Conservation (phyloP, 441 rosid species). For the Adansonia gregorii region DNA sequence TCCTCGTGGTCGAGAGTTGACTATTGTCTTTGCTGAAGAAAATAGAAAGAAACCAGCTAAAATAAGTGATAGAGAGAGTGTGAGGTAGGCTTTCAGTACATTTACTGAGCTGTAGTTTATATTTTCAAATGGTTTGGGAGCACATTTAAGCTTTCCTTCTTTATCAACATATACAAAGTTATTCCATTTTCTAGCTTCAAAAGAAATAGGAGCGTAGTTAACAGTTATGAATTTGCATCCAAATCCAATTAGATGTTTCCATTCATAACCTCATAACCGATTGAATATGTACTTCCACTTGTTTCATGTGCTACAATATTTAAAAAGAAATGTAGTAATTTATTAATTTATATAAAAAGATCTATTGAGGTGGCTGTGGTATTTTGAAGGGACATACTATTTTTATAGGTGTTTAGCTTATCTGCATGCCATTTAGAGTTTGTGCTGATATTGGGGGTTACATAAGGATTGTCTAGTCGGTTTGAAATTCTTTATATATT, state of each 20-base stretch:
- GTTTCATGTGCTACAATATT: neutral
- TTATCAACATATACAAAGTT: neutral
- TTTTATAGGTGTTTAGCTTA: neutral
- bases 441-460: neutral
- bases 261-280: neutral
- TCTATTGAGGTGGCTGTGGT: neutral
- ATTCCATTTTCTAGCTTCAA: neutral
- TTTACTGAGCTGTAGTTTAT: neutral
- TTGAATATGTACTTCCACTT: neutral
- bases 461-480: neutral
- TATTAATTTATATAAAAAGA: neutral
- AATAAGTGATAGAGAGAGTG: conserved; percentile 69
- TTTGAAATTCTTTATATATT: neutral
- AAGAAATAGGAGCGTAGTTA: neutral
- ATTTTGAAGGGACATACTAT: neutral
- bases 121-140: neutral
- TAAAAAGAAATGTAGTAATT: neutral
- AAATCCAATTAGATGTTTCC: neutral
- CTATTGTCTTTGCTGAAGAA: conserved; percentile 75
- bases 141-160: neutral
- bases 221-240: neutral
- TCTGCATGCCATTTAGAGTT: neutral
- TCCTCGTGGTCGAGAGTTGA: conserved; percentile 66
- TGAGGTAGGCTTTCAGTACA: conserved; percentile 39
- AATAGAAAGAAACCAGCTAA: conserved; percentile 72